phyloP scores from a whole-genome alignment of 1,139 yeast genomes.

The Debaryomyces singareniensis region DNA sequence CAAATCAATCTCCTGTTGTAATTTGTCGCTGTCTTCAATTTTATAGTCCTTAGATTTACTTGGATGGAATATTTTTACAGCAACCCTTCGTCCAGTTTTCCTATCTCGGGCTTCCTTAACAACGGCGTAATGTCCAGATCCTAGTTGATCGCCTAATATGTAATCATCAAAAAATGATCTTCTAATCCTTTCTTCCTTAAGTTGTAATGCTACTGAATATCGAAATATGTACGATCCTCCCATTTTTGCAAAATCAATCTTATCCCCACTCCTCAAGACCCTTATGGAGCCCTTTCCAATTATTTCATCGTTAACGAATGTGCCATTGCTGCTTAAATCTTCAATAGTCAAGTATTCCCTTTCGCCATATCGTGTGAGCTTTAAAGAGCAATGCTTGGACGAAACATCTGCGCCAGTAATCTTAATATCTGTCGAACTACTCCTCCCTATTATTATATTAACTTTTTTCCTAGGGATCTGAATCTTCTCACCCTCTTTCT shows the following conservation, averaged over 20 bases:
- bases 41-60: slow-evolving; percentile 29
- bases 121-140: slow-evolving; percentile 74
- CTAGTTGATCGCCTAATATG: slow-evolving; percentile 54
- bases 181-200: slow-evolving; percentile 10
- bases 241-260: slow-evolving; percentile 52
- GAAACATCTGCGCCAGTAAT: slow-evolving; percentile 58
- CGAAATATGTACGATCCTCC: slow-evolving; percentile 53
- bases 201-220: slow-evolving; percentile 25
- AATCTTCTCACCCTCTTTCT: slow-evolving; percentile 25
- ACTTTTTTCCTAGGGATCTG: slow-evolving; percentile 27
- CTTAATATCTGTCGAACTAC: slow-evolving; percentile 55
- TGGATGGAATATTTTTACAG: slow-evolving; percentile 75
- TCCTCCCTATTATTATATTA: slow-evolving; percentile 48
- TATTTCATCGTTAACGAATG: slow-evolving; percentile 53
- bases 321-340: slow-evolving; percentile 64
- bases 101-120: slow-evolving; percentile 64
- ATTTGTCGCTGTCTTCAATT: slow-evolving; percentile 42
- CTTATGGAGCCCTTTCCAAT: slow-evolving; percentile 44
- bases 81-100: slow-evolving; percentile 53
- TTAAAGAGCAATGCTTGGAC: slow-evolving; percentile 55
- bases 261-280: slow-evolving; percentile 59
- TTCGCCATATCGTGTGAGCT: slow-evolving; percentile 16
- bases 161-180: slow-evolving; percentile 55
- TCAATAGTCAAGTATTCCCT: slow-evolving; percentile 43
- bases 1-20: slow-evolving; percentile 64